Evolutionary conservation across 441 rosid genomes (phyloP).

Genomic region (Euphorbia celastroides): DNA sequence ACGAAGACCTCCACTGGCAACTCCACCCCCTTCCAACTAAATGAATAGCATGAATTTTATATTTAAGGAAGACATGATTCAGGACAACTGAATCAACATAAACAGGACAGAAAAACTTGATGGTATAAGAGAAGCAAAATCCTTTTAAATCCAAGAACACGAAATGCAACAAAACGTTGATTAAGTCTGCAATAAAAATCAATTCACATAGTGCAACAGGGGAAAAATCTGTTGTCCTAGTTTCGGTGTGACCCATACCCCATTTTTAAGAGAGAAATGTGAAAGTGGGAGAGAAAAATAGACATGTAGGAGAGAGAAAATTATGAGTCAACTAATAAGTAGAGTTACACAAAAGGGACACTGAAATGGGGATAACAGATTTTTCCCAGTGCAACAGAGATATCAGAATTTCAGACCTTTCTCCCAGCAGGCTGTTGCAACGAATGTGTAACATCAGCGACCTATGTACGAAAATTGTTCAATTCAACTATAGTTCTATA

Average conservation of each 20-base stretch:
- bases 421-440: constrained; percentile 94
- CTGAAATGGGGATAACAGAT: too few relatives aligned
- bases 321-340: too few relatives aligned
- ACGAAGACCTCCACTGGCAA: constrained; percentile 98
- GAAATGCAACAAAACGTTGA: neutral
- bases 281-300: too few relatives aligned
- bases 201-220: too few relatives aligned
- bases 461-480: constrained; percentile 39
- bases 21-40: constrained; percentile 94
- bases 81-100: neutral
- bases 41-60: constrained; percentile 18
- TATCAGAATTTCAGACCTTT: constrained; percentile 46
- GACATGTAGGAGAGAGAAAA: too few relatives aligned
- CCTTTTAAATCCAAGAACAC: neutral
- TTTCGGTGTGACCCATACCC: too few relatives aligned
- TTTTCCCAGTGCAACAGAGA: neutral
- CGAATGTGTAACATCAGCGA: constrained; percentile 91
- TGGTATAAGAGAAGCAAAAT: neutral
- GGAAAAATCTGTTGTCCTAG: too few relatives aligned
- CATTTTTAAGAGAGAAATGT: too few relatives aligned
- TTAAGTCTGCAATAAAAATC: constrained; percentile 2
- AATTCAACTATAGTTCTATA: neutral
- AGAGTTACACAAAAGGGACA: too few relatives aligned
- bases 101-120: neutral
- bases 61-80: constrained; percentile 2